A percentile compares a stretch with the other conserved stretches of the same genome.
Conservation (phyloP, 2,329 filamentous ascomycete species). For the Onygena corvina region DNA sequence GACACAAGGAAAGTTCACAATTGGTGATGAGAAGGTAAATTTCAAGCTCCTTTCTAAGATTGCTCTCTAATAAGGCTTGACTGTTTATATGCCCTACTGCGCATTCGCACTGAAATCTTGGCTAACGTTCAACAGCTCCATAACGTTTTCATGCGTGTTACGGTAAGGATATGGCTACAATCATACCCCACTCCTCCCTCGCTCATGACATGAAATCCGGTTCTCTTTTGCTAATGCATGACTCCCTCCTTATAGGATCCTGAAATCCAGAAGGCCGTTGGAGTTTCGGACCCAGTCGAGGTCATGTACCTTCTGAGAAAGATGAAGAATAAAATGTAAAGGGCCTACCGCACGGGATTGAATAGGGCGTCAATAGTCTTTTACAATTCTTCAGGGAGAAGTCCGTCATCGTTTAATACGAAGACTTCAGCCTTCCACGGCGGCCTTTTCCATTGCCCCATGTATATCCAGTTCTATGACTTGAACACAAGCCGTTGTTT, state of each 20-base stretch:
- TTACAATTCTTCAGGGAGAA: neutral
- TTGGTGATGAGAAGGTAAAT: slow-evolving; percentile 83
- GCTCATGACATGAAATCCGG: neutral
- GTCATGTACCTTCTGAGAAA: slow-evolving; percentile 79
- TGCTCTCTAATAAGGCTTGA: neutral
- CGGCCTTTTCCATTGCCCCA: too few species aligned
- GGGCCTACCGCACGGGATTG: too few species aligned
- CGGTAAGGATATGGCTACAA: slow-evolving; percentile 42
- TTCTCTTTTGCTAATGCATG: neutral
- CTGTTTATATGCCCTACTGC: neutral
- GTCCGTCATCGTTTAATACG: neutral
- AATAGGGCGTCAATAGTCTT: neutral
- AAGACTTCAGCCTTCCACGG: too few species aligned
- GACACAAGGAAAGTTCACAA: slow-evolving; percentile 92
- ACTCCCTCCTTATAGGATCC: slow-evolving; percentile 49
- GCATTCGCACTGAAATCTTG: slow-evolving; percentile 12
- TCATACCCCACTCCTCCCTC: neutral
- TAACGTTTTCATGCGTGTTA: slow-evolving; percentile 90
- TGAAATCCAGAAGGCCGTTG: slow-evolving; percentile 69
- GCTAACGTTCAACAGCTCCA: slow-evolving; percentile 49
- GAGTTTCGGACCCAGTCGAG: slow-evolving; percentile 63
- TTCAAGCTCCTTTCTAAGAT: neutral
- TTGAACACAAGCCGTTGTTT: neutral
- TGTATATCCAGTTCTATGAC: neutral
- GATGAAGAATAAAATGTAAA: slow-evolving; percentile 57